Conservation (phyloP, 2,329 filamentous ascomycete genomes). For the Volutella citrinella region DNA sequence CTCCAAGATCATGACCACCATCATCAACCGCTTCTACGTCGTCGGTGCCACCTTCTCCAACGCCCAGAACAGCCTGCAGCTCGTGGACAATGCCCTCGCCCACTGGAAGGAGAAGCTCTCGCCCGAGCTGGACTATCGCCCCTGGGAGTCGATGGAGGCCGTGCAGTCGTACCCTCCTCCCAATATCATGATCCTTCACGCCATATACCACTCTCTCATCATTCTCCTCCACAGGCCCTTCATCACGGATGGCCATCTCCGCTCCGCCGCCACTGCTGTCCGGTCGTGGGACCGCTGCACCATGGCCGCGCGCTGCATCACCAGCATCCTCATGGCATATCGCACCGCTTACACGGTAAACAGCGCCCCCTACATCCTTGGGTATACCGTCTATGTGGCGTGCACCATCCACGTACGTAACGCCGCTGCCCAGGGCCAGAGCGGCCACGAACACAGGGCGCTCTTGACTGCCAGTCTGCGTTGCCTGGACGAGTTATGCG, state of each 20-base stretch:
- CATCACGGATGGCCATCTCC: constrained; percentile 22
- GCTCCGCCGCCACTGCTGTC: constrained; percentile 1
- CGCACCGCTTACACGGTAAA: constrained; percentile 29
- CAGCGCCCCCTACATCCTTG: constrained; percentile 33
- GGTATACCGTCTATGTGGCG: constrained; percentile 37
- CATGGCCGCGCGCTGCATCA: constrained; percentile 34
- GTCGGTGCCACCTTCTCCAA: constrained; percentile 5
- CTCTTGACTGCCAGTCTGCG: constrained; percentile 25
- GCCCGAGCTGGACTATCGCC: constrained; percentile 2
- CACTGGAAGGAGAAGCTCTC: constrained; percentile 4
- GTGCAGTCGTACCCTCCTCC: constrained; percentile 8
- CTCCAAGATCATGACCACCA: constrained; percentile 34
- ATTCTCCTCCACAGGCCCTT: constrained; percentile 38
- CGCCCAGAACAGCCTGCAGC: constrained; percentile 4
- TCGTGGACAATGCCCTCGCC: constrained; percentile 1
- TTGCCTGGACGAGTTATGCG: constrained; percentile 31
- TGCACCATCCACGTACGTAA: constrained; percentile 40
- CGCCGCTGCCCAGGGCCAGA: constrained; percentile 22
- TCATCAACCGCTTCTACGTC: constrained; percentile 19
- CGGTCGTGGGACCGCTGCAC: constrained; percentile 29
- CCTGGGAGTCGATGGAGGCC: background rate
- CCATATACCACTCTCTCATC: constrained; percentile 31
- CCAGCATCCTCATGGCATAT: constrained; percentile 28
- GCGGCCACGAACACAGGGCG: constrained; percentile 19
- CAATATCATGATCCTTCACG: constrained; percentile 30